A percentile compares a stretch with the other conserved stretches of the same genome.
Conservation (phyloP, 768 basidiomycete genomes). For the Kwoniella sp. region DNA sequence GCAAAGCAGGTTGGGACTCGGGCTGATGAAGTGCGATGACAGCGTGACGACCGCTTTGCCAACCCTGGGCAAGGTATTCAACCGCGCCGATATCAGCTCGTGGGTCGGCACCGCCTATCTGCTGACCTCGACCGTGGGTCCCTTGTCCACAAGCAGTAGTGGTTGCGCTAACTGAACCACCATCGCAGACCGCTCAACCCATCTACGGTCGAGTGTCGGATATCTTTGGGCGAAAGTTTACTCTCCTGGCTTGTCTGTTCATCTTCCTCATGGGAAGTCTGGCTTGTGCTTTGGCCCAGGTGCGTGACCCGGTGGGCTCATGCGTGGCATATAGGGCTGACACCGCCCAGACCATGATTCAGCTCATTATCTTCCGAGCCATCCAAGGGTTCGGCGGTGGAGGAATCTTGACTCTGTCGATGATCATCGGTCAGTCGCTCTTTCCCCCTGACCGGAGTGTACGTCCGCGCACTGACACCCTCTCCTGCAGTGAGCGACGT, state of each 20-base stretch:
- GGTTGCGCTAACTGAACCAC: background rate
- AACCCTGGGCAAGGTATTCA: slow-evolving; percentile 63
- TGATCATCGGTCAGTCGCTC: slow-evolving; percentile 58
- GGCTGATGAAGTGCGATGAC: background rate
- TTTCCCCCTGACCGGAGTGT: background rate
- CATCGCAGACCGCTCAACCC: slow-evolving; percentile 57
- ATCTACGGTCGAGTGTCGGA: slow-evolving; percentile 50
- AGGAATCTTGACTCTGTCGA: slow-evolving; percentile 64
- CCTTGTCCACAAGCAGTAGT: too few species aligned
- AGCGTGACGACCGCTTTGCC: slow-evolving; percentile 68
- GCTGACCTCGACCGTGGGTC: slow-evolving; percentile 53
- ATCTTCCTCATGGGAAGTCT: slow-evolving; percentile 66
- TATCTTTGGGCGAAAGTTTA: slow-evolving; percentile 58
- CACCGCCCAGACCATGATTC: slow-evolving; percentile 55
- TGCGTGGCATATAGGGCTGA: background rate
- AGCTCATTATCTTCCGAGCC: slow-evolving; percentile 67
- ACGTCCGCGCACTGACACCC: background rate
- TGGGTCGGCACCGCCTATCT: slow-evolving; percentile 74
- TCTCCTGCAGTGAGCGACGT: slow-evolving; percentile 57
- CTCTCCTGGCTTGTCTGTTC: slow-evolving; percentile 59
- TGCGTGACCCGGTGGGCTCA: background rate
- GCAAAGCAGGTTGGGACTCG: background rate
- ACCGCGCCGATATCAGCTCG: slow-evolving; percentile 61
- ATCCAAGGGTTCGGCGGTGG: slow-evolving; percentile 69
- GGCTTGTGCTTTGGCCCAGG: slow-evolving; percentile 60